Evolutionary conservation across 805 yeast species (phyloP), one percentile per base, ranked within the genome.

Genomic region (Novakomyces olei): DNA sequence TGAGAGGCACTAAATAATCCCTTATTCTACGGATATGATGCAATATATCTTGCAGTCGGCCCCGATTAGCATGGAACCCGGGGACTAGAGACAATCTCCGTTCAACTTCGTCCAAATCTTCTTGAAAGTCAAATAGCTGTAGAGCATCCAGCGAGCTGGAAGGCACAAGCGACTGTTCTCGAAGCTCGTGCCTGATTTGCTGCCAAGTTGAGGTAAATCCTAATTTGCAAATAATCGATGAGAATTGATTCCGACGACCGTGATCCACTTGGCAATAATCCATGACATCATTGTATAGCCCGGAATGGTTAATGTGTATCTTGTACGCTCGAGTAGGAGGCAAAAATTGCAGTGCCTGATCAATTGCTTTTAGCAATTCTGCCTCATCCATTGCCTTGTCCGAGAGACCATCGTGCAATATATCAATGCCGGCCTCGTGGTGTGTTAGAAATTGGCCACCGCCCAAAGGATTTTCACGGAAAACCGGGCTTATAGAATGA

Each of bases 141-240:
- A 88, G 55, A 42, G 83, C 93, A 42, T 79, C 78, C 27, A 79
- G 58, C 0, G 80, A 71, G 0, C 93, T 80, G 1, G 81, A 68
- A 0, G 92, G 72, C 2, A 85, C 69, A 37, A 75, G 69, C 34
- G 80, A 60, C 32, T 77, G 81, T 2, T 67, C 55, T 34, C 69
- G 65, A 30, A 75, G 48, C 22, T 63, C 69, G 24, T 51, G 57
- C 36, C 58, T 57, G 1, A 71, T 66, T 25, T 71, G 81, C 34
- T 65, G 69, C 37, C 69, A 61, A 1, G 69, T 64, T 29, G 72
- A 79, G 39, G 79, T 65, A 4, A 79, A 74, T 37, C 92, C 78
- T 47, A 69, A 78, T n/a, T 78, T 78, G 48, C 78, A 62, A 15
- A 83, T 65, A 35, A 40, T 40, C 19, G 30, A 36, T 15, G 38